A percentile compares a stretch with the other conserved stretches of the same genome.
Evolutionary conservation across 1,139 yeast species (phyloP).

Genomic region (Hansenula lynferdii): DNA sequence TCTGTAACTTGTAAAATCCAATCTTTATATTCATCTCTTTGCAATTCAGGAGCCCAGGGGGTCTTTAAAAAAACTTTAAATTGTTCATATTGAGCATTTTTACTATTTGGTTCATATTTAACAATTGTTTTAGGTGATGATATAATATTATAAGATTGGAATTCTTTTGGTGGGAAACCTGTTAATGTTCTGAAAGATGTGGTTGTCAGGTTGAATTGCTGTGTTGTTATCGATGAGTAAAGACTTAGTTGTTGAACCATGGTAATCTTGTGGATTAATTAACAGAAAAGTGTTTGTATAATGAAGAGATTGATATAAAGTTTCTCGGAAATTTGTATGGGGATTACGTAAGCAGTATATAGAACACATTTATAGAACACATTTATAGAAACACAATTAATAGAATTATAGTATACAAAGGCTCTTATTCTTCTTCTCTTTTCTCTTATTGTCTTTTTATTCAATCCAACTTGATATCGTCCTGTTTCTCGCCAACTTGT

Average conservation of each 20-base stretch:
- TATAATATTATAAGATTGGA: slow-evolving; percentile 25
- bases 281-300: no score
- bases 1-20: slow-evolving; percentile 76
- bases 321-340: no score
- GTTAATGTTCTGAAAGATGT: slow-evolving; percentile 30
- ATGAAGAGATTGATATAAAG: no score
- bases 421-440: neutral
- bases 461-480: slow-evolving; percentile 29
- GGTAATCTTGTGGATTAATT: slow-evolving; percentile 2
- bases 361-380: no score
- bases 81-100: slow-evolving; percentile 21
- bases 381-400: neutral
- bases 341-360: no score
- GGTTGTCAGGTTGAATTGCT: slow-evolving; percentile 26
- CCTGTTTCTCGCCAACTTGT: slow-evolving; percentile 30
- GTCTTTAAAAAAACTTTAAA: slow-evolving; percentile 17
- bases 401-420: neutral
- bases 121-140: slow-evolving; percentile 28
- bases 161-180: slow-evolving; percentile 28
- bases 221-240: slow-evolving; percentile 25
- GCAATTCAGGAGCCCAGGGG: slow-evolving; percentile 1
- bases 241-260: slow-evolving; percentile 37
- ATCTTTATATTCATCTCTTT: slow-evolving; percentile 20
- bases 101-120: slow-evolving; percentile 23
- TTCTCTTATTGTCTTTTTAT: neutral